These are phyloP conservation scores for Backusella macrospora DNA, from an alignment of 192 early-diverging fungal genomes.

Conservation along the genomic window DNA sequence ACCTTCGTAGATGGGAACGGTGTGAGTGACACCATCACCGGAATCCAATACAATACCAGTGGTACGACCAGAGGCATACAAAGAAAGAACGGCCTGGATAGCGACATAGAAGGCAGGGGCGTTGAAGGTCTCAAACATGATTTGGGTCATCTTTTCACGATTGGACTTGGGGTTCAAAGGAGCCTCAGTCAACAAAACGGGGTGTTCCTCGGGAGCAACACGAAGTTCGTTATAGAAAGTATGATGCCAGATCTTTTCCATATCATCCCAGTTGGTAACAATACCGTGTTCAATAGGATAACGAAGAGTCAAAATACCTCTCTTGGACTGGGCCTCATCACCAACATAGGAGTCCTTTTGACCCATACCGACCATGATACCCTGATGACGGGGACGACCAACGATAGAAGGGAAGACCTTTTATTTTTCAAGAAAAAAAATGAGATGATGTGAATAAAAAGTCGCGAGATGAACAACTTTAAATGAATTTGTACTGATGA, in stretches of 20 bases:
- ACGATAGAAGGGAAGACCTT: constrained; percentile 81
- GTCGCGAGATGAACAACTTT: not conserved
- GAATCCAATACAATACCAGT: constrained; percentile 99
- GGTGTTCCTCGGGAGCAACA: constrained; percentile 97
- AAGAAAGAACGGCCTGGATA: constrained; percentile 95
- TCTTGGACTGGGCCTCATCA: constrained; percentile 89
- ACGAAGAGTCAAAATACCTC: constrained; percentile 84
- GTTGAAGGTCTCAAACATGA: constrained; percentile 99
- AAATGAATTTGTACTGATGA: too few relatives aligned
- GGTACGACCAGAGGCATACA: constrained; percentile 95
- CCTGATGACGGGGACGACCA: constrained; percentile 84
- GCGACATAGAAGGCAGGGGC: constrained; percentile 95
- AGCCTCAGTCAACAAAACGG: constrained; percentile 94
- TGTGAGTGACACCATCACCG: constrained; percentile 97
- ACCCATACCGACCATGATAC: constrained; percentile 90
- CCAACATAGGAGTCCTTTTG: constrained; percentile 91
- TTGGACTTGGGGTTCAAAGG: constrained; percentile 98
- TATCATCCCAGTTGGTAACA: constrained; percentile 92
- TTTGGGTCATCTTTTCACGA: constrained; percentile 99
- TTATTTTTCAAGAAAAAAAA: not conserved
- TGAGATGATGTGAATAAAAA: not conserved
- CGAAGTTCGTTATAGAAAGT: constrained; percentile 98
- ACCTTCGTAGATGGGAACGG: constrained; percentile 98
- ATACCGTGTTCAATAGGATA: constrained; percentile 93
- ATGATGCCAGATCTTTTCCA: constrained; percentile 97